Evolutionary conservation across 2,329 filamentous ascomycete species (phyloP), one percentile per base, ranked within the genome.

Genomic region (Fusarium sarcochroum): DNA sequence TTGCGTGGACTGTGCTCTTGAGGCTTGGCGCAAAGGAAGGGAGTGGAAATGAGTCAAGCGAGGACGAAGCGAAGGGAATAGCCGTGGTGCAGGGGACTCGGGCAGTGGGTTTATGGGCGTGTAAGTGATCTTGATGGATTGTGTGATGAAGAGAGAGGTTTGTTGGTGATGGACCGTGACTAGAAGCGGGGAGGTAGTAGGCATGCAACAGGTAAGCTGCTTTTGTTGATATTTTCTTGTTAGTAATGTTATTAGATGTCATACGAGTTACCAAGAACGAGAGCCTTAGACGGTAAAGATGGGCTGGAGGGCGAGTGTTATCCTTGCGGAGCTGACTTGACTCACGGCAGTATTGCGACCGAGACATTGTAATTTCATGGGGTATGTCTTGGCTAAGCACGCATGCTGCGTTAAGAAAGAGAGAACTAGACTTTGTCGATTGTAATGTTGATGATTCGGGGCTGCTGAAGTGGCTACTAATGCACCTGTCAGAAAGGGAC

Each of bases 11-110:
- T 64, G 59, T 48, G 61, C 47, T 49, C 18, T 48, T 34, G 21
- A 15, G 44, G 49, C 55, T 35, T 54, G 27, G 50, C 34, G 50
- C 41, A 37, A 10, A n/a, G 48, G 34, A 61, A 52, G 46, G 46
- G 49, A 52, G 14, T 69, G 61, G 37, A 54, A 54, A 65, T 52
- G 54, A 65, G 64, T 54, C 56, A 61, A 58, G 60, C 32, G 52
- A 54, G 20, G 50, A n/a, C 23, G 55, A 35, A 52, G 23, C 11
- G 13, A 49, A 41, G 14, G 42, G 41, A 30, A 51, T 18, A 51
- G 49, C 50, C 44, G 59, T 45, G 42, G 40, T 34, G 23, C n/a
- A 38, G 15, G 34, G 34, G 34, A 53, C n/a, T 15, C 21, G 23
- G 52, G 15, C n/a, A 40, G 18, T 20, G 37, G 10, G 27, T 30